Evolutionary conservation across 768 basidiomycete genomes (phyloP).

Genomic region (Lentinula sp.): DNA sequence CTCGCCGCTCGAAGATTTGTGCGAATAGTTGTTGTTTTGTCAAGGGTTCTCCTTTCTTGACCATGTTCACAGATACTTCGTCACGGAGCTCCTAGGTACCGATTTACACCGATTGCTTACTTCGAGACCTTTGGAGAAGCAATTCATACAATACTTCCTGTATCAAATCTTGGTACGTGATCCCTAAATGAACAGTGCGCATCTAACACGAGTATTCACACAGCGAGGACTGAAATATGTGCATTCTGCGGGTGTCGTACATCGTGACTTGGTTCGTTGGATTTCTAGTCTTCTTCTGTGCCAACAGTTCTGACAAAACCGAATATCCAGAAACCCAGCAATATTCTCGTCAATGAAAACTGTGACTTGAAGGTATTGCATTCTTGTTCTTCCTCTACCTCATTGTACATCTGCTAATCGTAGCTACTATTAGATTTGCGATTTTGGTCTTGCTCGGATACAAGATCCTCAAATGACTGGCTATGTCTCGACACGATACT

Average conservation of each 20-base stretch:
- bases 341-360: constrained; percentile 99
- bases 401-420: not conserved
- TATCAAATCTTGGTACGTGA: constrained; percentile 90
- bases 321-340: constrained; percentile 82
- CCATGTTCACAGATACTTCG: constrained; percentile 74
- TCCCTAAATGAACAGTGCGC: not conserved
- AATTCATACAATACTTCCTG: constrained; percentile 99
- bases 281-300: not conserved
- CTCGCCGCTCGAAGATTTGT: constrained; percentile 98
- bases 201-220: not conserved
- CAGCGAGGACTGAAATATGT: constrained; percentile 99
- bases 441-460: constrained; percentile 96
- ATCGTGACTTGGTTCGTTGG: constrained; percentile 80
- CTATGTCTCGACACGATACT: constrained; percentile 98
- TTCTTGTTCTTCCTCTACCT: constrained; percentile 9
- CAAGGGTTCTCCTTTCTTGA: not conserved
- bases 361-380: constrained; percentile 85
- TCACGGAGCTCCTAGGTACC: constrained; percentile 96
- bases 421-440: constrained; percentile 68
- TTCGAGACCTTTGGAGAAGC: constrained; percentile 95
- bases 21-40: constrained; percentile 17
- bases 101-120: constrained; percentile 97
- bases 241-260: constrained; percentile 97
- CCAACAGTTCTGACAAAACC: not conserved
- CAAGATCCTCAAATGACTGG: constrained; percentile 99